Conservation (phyloP, 768 basidiomycete species). For the Hygrophorus russula region DNA sequence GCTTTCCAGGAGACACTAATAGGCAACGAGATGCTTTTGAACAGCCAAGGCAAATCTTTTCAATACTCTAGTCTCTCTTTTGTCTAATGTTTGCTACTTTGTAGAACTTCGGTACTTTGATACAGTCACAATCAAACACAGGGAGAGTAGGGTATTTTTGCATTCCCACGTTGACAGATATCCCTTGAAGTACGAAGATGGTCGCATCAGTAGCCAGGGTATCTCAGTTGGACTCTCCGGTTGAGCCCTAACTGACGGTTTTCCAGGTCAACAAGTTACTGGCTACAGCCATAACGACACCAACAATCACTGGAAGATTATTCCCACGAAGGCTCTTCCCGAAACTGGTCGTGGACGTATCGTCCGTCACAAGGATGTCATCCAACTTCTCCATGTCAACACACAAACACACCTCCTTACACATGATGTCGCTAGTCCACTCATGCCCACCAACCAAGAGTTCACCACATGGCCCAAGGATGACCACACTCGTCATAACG, state of each 20-base stretch:
- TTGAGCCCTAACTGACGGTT: conserved; percentile 1
- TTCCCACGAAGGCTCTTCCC: conserved; percentile 91
- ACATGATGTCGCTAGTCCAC: conserved; percentile 94
- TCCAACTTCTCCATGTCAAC: conserved; percentile 82
- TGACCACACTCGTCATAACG: conserved; percentile 68
- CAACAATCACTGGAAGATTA: conserved; percentile 93
- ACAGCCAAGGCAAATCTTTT: conserved; percentile 66
- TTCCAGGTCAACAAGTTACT: conserved; percentile 84
- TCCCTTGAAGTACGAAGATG: conserved; percentile 90
- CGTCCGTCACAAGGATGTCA: conserved; percentile 79
- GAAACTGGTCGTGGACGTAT: conserved; percentile 89
- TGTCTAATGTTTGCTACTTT: not conserved
- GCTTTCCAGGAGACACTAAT: conserved; percentile 92
- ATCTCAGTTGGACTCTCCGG: not conserved
- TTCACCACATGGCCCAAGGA: conserved; percentile 88
- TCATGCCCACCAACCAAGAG: conserved; percentile 97
- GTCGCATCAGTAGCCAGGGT: conserved; percentile 78
- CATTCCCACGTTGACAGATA: conserved; percentile 91
- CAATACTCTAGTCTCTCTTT: not conserved
- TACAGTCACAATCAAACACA: conserved; percentile 78
- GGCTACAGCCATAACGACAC: conserved; percentile 90
- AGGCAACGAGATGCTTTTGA: conserved; percentile 86
- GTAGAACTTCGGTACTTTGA: conserved; percentile 92
- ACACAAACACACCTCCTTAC: conserved; percentile 80
- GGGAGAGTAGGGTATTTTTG: conserved; percentile 85